Evolutionary conservation across 495 filamentous ascomycete species (phyloP).

Genomic region (Xylaria scruposa): DNA sequence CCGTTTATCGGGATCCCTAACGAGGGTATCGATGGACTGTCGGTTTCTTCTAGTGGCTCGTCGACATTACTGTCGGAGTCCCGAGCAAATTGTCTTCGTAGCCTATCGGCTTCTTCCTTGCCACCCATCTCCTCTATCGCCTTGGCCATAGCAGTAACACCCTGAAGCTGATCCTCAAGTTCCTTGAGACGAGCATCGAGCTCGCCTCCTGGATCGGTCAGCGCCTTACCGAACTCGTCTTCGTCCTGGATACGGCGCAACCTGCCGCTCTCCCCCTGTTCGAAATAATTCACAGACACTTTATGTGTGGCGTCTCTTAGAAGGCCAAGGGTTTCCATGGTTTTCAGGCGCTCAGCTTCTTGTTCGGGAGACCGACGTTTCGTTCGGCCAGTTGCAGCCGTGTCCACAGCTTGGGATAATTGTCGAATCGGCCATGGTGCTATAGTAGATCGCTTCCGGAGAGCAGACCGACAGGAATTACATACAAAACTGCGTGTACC

Average conservation of each 20-base stretch:
- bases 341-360: constrained; percentile 38
- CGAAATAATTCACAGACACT: constrained; percentile 49
- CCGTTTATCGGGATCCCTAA: constrained; percentile 21
- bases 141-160: constrained; percentile 45
- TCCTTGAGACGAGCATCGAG: constrained; percentile 53
- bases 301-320: constrained; percentile 12
- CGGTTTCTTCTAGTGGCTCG: constrained; percentile 37
- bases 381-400: constrained; percentile 22
- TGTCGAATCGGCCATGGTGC: constrained; percentile 39
- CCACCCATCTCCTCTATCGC: constrained; percentile 45
- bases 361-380: constrained; percentile 33
- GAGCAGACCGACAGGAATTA: constrained; percentile 43
- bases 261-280: constrained; percentile 52
- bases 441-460: constrained; percentile 31
- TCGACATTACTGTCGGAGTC: constrained; percentile 40
- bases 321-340: constrained; percentile 34
- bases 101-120: constrained; percentile 47
- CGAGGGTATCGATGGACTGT: constrained; percentile 26
- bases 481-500: constrained; percentile 44
- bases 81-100: constrained; percentile 45
- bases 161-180: constrained; percentile 62
- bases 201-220: constrained; percentile 50
- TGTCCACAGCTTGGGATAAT: constrained; percentile 32
- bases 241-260: constrained; percentile 41
- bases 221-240: constrained; percentile 42